Conservation (phyloP, 2,329 filamentous ascomycete genomes). For the Trematosphaeria pertusa region DNA sequence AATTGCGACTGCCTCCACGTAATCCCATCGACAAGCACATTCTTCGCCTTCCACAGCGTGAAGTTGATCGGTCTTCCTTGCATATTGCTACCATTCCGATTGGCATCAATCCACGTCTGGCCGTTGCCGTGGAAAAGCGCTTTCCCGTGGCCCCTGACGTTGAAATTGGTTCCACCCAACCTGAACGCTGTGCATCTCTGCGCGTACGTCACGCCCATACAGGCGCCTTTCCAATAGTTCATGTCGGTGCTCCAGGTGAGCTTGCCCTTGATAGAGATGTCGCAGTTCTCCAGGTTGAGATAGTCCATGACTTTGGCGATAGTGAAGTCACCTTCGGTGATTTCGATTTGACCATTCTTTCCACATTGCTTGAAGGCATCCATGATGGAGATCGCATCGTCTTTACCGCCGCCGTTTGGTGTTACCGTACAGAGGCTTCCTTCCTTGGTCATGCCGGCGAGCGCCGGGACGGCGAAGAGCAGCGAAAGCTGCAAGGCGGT, state of each 20-base stretch:
- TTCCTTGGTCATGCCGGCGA: constrained; percentile 31
- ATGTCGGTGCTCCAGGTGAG: constrained; percentile 36
- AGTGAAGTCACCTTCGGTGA: constrained; percentile 30
- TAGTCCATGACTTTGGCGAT: constrained; percentile 39
- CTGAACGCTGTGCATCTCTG: constrained; percentile 30
- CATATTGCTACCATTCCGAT: constrained; percentile 51
- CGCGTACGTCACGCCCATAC: constrained; percentile 31
- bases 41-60: constrained; percentile 56
- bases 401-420: constrained; percentile 26
- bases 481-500: constrained; percentile 14
- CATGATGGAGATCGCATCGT: constrained; percentile 32
- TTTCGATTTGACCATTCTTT: constrained; percentile 33
- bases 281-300: constrained; percentile 32
- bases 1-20: constrained; percentile 57
- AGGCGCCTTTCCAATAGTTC: constrained; percentile 32
- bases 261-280: constrained; percentile 34
- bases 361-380: constrained; percentile 39
- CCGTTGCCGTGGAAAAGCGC: constrained; percentile 39
- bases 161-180: constrained; percentile 33
- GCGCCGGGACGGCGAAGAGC: constrained; percentile 10
- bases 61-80: constrained; percentile 55
- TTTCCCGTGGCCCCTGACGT: constrained; percentile 29
- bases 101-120: constrained; percentile 49
- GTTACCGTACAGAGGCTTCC: constrained; percentile 33
- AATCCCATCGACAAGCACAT: constrained; percentile 54